Evolutionary conservation across 1,284 basidiomycete genomes (phyloP).

Genomic region (Cryptococcus deneoformans): DNA sequence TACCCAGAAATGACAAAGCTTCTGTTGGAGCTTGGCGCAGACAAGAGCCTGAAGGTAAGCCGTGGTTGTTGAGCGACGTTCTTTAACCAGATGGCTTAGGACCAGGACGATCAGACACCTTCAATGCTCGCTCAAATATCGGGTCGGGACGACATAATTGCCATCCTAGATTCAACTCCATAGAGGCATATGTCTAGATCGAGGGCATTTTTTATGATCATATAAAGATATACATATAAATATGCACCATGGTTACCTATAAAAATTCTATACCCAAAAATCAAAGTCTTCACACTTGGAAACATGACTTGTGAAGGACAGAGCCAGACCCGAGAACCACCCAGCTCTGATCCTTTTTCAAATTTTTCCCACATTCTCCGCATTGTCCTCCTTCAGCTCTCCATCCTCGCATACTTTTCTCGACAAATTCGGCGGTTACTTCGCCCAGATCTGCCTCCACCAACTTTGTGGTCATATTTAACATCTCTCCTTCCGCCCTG

Average conservation of each 20-base stretch:
- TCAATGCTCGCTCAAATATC: conserved; percentile 31
- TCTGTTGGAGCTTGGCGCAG: conserved; percentile 65
- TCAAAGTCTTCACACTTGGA: too few relatives aligned
- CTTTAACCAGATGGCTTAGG: conserved; percentile 14
- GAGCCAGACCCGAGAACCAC: conserved; percentile 2
- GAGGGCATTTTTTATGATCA: background rate
- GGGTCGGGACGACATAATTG: conserved; percentile 26
- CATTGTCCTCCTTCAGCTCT: conserved; percentile 9
- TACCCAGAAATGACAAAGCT: conserved; percentile 54
- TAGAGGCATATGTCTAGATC: too few relatives aligned
- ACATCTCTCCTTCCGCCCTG: conserved; percentile 82
- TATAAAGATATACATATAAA: too few relatives aligned
- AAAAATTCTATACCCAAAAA: background rate
- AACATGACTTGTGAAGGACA: conserved; percentile 1
- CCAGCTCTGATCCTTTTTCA: background rate
- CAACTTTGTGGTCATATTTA: conserved; percentile 81
- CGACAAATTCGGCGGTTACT: conserved; percentile 56
- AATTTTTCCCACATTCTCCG: background rate
- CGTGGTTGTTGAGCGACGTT: background rate
- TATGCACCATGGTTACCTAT: background rate
- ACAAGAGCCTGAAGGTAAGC: conserved; percentile 59
- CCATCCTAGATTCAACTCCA: conserved; percentile 6
- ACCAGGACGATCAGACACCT: conserved; percentile 41
- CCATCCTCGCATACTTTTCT: conserved; percentile 48
- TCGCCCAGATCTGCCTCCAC: conserved; percentile 79